Base-by-base conservation (phyloP, 2,329 filamentous ascomycete species). In the Xylaria sp. region DNA sequence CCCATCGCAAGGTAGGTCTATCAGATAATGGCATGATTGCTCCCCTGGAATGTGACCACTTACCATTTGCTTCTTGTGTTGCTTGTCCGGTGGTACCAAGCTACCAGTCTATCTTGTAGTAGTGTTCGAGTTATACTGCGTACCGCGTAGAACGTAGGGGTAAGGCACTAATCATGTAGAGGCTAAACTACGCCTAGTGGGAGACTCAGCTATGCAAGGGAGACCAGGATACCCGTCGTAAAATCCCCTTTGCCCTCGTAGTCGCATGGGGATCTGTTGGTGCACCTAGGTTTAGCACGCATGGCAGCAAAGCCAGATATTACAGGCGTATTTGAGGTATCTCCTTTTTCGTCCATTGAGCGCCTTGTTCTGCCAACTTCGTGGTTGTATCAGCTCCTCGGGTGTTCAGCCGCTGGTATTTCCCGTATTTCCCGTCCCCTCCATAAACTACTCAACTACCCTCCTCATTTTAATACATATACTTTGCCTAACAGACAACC, bases 141-240 rank as follows among this genome's bases (percentile, higher is more conserved):
- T 54, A 21, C 13, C 55, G 13, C n/a, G 12, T 54, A 21, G 57
- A 54, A 58, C 51, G 42, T 40, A 42, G 63, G 35, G 10, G 44
- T 47, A 61, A n/a, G n/a, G n/a, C 21, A 53, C 51, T 57, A n/a
- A 32, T 35, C 44, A 53, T n/a, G 42, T 42, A 53, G 32, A 29
- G n/a, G 35, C 23, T 42, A 61, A 18, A 32, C 40, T n/a, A 35
- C 16, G 16, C 16, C 18, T 29, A 44, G 21, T 48, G 6, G 23
- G 5, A 32, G 21, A 23, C 3, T 16, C 21, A 37, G 12, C 27
- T 42, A 64, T 4, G 37, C 54, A 61, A 66, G 55, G 59, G 50
- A 54, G 42, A 35, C 21, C 4, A 35, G 18, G 21, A 58, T 60
- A 51, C 32, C n/a, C n/a, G 2, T 23, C 10, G 6, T 61, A 50